Base-by-base conservation (phyloP, 2,329 filamentous ascomycete genomes). In the Lachnellula suecica region DNA sequence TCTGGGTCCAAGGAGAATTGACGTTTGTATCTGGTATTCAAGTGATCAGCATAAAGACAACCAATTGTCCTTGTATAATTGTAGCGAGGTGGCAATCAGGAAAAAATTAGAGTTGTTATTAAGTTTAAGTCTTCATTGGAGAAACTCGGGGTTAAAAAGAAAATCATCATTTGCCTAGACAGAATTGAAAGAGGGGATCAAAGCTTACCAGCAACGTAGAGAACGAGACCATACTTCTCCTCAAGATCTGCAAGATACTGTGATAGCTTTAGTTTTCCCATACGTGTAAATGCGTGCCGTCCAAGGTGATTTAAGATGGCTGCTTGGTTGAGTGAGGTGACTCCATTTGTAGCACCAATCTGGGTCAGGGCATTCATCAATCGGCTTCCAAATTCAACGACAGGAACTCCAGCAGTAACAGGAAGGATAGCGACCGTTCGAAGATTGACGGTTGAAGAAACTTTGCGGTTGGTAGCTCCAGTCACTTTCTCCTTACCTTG, bases 1-100 rank as follows among this genome's bases (percentile, higher is more conserved):
- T 97, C 66, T 97, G 91, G 0, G 95, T 99, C 94, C 94, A 99
- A 0, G 93, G 92, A 2, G 95, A 91, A 63, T 96, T 97, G 63
- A 97, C 94, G 55, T 86, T 96, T 4, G 95, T 99, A 70, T 99
- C 94, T 87, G 47, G 24, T 23, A 19, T 44, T 31, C 20, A 24
- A 20, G 24, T 44, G 7, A 53, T 56, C 24, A 58, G 44, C 38
- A 47, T 57, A 71, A 66, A 20, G 29, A 13, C n/a, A 24, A 37
- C 20, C 35, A 40, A 29, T 11, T 13, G 23, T n/a, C 11, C n/a
- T 43, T 11, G 25, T n/a, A 20, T 13, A 23, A 11, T 23, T 25
- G 10, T n/a, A 43, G 4, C 7, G 5, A 23, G 23, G 31, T 56
- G 37, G 51, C 54, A 56, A 49, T 84, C 81, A 84, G 81, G 79